A percentile compares a stretch with the other conserved stretches of the same genome.
phyloP scores from a whole-genome alignment of 371 early-diverging fungal genomes.

The Mucor ambiguus region DNA sequence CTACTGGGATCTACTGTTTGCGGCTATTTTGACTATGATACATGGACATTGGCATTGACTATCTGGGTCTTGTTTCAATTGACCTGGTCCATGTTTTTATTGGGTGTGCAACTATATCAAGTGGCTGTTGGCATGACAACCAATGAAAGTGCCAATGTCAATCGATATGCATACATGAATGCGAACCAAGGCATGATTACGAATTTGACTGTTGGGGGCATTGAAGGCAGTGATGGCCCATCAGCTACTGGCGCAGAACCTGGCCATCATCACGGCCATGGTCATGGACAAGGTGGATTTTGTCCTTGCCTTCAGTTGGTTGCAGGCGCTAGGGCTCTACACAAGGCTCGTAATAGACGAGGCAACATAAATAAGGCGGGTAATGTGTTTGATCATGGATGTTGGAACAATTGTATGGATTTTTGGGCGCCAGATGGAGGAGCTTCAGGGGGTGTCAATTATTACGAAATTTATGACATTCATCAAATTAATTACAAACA shows the following conservation, averaged over 20 bases:
- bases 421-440: slow-evolving; percentile 76
- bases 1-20: slow-evolving; percentile 67
- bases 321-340: slow-evolving; percentile 50
- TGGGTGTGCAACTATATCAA: slow-evolving; percentile 79
- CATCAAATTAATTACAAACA: slow-evolving; percentile 22
- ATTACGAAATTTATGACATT: slow-evolving; percentile 61
- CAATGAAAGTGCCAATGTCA: slow-evolving; percentile 84
- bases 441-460: slow-evolving; percentile 54
- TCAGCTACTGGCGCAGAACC: slow-evolving; percentile 25
- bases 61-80: slow-evolving; percentile 77
- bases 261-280: slow-evolving; percentile 13
- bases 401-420: slow-evolving; percentile 75
- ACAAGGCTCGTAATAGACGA: slow-evolving; percentile 33
- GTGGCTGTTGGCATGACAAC: slow-evolving; percentile 83
- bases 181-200: slow-evolving; percentile 34
- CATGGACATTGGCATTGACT: slow-evolving; percentile 68
- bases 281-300: slow-evolving; percentile 27
- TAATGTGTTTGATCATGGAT: slow-evolving; percentile 76
- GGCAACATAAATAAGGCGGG: slow-evolving; percentile 16
- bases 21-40: slow-evolving; percentile 72
- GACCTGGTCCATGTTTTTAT: slow-evolving; percentile 80
- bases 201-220: slow-evolving; percentile 41
- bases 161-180: slow-evolving; percentile 58
- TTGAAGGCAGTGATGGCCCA: slow-evolving; percentile 44
- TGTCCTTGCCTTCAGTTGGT: slow-evolving; percentile 51